Conservation (phyloP, 73 alveolate species). For the Blepharisma japonicum region DNA sequence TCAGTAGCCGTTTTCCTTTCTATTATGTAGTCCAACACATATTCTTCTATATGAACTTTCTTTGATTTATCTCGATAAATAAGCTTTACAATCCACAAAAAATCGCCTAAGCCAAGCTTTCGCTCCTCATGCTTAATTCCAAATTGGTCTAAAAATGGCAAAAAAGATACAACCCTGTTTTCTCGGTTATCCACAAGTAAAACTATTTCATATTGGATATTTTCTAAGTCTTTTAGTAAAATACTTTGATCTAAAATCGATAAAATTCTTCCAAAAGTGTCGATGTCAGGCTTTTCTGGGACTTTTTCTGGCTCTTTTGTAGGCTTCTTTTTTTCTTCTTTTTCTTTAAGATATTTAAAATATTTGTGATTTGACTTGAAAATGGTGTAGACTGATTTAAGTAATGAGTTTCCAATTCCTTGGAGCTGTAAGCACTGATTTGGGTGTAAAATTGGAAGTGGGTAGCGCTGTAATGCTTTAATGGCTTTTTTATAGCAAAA, state of each 20-base stretch:
- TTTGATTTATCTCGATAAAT: too few relatives aligned
- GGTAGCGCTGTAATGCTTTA: conserved; percentile 8
- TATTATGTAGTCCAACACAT: not conserved
- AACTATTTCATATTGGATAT: too few relatives aligned
- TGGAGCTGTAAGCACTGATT: not conserved
- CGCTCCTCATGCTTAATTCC: too few relatives aligned
- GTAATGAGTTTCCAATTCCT: not conserved
- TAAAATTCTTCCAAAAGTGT: too few relatives aligned
- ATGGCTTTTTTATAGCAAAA: not conserved
- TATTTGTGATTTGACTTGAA: not conserved
- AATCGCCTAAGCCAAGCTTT: not conserved
- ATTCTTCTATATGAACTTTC: not conserved
- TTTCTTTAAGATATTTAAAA: not conserved
- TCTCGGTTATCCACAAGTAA: too few relatives aligned
- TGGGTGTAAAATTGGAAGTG: conserved; percentile 20
- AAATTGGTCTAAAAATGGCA: too few relatives aligned
- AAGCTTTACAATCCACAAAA: not conserved
- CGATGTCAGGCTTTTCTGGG: too few relatives aligned
- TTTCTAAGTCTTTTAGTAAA: too few relatives aligned
- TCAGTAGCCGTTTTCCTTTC: conserved; percentile 15
- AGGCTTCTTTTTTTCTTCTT: too few relatives aligned
- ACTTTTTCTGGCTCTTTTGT: too few relatives aligned
- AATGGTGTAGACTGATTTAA: not conserved
- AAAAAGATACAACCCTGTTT: too few relatives aligned
- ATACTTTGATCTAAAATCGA: too few relatives aligned